These are phyloP conservation scores for Venturia pyrina DNA, from an alignment of 2,329 filamentous ascomycete species.

Conservation along the genomic window DNA sequence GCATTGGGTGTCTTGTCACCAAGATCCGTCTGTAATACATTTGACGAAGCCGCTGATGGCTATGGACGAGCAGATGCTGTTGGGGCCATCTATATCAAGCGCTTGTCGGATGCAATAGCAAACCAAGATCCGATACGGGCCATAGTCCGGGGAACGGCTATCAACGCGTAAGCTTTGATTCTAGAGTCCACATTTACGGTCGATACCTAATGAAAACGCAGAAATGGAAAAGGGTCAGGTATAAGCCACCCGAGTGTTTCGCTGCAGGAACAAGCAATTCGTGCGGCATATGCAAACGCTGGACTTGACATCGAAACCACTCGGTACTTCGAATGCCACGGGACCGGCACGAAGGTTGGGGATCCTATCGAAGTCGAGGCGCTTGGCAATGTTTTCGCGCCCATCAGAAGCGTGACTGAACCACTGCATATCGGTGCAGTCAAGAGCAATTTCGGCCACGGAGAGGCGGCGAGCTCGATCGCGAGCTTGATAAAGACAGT, in stretches of 20 bases:
- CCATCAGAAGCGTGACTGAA: background rate
- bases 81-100: slow-evolving; percentile 24
- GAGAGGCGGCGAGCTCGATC: slow-evolving; percentile 35
- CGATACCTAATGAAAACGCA: too few species aligned
- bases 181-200: too few species aligned
- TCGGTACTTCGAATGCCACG: slow-evolving; percentile 27
- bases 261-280: slow-evolving; percentile 23
- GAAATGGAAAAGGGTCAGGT: slow-evolving; percentile 20
- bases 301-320: slow-evolving; percentile 19
- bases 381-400: background rate
- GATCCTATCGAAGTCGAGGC: slow-evolving; percentile 17
- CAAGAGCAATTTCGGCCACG: slow-evolving; percentile 31
- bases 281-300: slow-evolving; percentile 22
- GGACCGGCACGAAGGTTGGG: slow-evolving; percentile 21
- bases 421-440: background rate
- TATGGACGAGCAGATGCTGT: slow-evolving; percentile 28
- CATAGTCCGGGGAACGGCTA: slow-evolving; percentile 23
- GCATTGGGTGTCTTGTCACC: slow-evolving; percentile 29
- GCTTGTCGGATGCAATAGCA: slow-evolving; percentile 20
- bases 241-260: slow-evolving; percentile 18
- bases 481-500: slow-evolving; percentile 34
- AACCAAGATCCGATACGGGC: slow-evolving; percentile 27
- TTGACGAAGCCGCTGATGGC: slow-evolving; percentile 24
- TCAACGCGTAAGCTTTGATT: slow-evolving; percentile 15
- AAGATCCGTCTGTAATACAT: slow-evolving; percentile 23